These are phyloP conservation scores for Melampsora americana DNA, from an alignment of 1,284 basidiomycete genomes.

Conservation along the genomic window DNA sequence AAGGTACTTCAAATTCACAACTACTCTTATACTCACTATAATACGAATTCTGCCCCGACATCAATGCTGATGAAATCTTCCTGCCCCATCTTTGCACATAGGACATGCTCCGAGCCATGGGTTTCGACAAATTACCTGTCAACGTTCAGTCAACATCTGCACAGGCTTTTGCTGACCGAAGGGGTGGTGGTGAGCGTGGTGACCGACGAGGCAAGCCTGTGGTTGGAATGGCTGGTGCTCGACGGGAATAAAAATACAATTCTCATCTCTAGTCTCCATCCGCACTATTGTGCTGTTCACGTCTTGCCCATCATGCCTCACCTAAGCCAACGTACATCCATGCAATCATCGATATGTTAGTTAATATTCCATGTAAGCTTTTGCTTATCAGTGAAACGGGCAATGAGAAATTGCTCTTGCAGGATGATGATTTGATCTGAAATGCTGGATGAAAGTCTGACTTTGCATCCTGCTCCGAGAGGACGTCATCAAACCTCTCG, in stretches of 20 bases:
- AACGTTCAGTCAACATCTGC: constrained; percentile 63
- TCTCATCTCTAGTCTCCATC: not conserved
- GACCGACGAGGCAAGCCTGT: constrained; percentile 43
- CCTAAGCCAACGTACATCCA: not conserved
- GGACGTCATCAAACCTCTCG: no score
- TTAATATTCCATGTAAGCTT: constrained; percentile 2
- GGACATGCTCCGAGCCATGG: constrained; percentile 78
- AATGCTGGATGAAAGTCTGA: no score
- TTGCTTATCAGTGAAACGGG: not conserved
- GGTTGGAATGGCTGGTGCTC: constrained; percentile 43
- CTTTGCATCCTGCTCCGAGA: no score
- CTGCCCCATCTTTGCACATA: not conserved
- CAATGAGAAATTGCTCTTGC: no score
- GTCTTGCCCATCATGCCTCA: not conserved
- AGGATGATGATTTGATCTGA: no score
- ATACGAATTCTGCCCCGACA: no score
- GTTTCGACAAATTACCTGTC: constrained; percentile 82
- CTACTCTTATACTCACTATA: no score
- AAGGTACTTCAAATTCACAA: constrained; percentile 57
- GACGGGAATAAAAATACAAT: constrained; percentile 22
- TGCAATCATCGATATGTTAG: constrained; percentile 1
- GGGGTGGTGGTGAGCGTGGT: constrained; percentile 18
- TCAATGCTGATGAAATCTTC: not conserved
- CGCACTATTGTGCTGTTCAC: not conserved
- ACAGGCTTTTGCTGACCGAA: constrained; percentile 39